These are phyloP conservation scores for Dactylellina sp. DNA, from an alignment of 2,329 filamentous ascomycete species.

Conservation along the genomic window DNA sequence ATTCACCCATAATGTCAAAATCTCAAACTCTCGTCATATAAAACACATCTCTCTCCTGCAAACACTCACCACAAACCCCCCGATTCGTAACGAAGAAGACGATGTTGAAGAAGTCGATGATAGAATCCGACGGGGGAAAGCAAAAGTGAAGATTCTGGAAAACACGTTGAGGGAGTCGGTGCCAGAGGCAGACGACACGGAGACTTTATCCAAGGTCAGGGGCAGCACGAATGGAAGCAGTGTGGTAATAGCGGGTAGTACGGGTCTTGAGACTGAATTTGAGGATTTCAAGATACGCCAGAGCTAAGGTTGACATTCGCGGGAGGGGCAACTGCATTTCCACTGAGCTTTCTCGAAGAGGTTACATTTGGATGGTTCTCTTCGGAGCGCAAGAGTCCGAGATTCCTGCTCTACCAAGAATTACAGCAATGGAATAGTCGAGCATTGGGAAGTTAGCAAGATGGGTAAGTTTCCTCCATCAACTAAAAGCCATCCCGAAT, in stretches of 20 bases:
- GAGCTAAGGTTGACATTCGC: background rate
- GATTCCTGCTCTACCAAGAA: too few relatives aligned
- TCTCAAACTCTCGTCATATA: conserved; percentile 73
- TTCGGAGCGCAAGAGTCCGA: too few relatives aligned
- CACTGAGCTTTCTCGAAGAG: too few relatives aligned
- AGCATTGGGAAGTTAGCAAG: background rate
- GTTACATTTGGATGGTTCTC: too few relatives aligned
- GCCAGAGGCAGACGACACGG: conserved; percentile 20
- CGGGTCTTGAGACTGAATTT: conserved; percentile 41
- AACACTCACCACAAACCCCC: conserved; percentile 80
- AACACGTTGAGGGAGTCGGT: conserved; percentile 70
- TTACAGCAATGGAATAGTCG: too few relatives aligned
- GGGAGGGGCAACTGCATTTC: background rate
- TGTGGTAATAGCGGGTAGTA: conserved; percentile 9
- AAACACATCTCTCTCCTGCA: conserved; percentile 82
- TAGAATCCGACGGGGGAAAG: conserved; percentile 81
- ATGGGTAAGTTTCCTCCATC: background rate
- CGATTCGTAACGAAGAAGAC: conserved; percentile 85
- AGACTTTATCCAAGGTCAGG: background rate
- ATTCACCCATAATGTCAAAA: conserved; percentile 65
- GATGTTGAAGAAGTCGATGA: conserved; percentile 93
- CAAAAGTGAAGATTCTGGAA: conserved; percentile 87
- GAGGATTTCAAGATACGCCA: conserved; percentile 43
- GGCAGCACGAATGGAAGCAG: background rate
- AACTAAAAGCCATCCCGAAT: background rate